These are phyloP conservation scores for Cyclostephanos invisitatus DNA, from an alignment of 108 stramenopile genomes.

Conservation along the genomic window DNA sequence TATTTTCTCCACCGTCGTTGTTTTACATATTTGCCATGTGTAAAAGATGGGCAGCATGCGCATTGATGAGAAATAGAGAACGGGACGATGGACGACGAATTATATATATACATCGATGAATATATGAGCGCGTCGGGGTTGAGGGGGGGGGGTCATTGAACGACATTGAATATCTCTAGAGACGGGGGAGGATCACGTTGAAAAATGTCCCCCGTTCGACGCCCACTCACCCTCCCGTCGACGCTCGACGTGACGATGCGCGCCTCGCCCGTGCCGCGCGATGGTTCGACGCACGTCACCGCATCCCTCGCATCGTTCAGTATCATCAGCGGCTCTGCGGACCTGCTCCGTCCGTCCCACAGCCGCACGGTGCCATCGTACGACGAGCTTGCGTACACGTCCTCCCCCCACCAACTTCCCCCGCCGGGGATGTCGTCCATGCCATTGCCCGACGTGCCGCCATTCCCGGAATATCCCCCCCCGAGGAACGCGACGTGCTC, in stretches of 20 bases:
- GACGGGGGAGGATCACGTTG: too few relatives aligned
- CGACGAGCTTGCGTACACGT: slow-evolving; percentile 60
- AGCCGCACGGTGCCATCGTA: slow-evolving; percentile 81
- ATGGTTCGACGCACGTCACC: slow-evolving; percentile 59
- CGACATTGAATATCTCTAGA: too few relatives aligned
- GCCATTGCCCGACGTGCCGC: not conserved
- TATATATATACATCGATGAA: too few relatives aligned
- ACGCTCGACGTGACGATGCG: slow-evolving; percentile 64
- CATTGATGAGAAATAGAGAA: too few relatives aligned
- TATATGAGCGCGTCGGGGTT: too few relatives aligned
- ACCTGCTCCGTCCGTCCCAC: slow-evolving; percentile 71
- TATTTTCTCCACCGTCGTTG: not conserved
- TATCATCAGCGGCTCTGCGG: slow-evolving; percentile 66
- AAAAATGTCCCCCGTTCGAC: too few relatives aligned
- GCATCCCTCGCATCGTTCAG: slow-evolving; percentile 82
- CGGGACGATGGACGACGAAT: too few relatives aligned
- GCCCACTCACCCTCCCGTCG: slow-evolving; percentile 69
- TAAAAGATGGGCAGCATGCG: too few relatives aligned
- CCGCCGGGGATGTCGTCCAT: not conserved
- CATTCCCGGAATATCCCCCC: not conserved
- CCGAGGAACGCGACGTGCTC: slow-evolving; percentile 65
- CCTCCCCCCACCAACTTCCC: slow-evolving; percentile 37
- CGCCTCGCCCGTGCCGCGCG: slow-evolving; percentile 17
- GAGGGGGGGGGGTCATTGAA: too few relatives aligned
- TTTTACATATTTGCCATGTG: too few relatives aligned